Evolutionary conservation across 1,139 yeast genomes (phyloP), one percentile per base, ranked within the genome.

Genomic region (Zhuliangozyma parablackwelliae): DNA sequence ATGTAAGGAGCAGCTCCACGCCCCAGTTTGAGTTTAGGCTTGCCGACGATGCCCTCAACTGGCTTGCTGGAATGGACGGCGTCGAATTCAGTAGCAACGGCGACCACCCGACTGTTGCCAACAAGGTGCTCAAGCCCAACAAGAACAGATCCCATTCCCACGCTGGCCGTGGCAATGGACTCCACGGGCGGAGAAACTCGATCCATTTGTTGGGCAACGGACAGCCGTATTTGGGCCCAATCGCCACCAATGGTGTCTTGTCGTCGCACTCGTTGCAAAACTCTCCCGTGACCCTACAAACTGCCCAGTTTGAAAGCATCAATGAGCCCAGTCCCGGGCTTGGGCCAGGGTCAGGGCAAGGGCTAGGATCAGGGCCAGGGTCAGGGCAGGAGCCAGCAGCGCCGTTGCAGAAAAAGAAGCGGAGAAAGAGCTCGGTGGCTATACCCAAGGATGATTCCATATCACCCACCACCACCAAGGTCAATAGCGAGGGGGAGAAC

Each of bases 21-120:
- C 43, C 48, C 4, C 45, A 44, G 6, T 40, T 39, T 34, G 44
- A 44, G 27, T 44, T 40, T 27, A 36, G 31, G 31, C n/a, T 35
- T 3, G 33, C 29, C 26, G 39, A 33, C 20, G 40, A 35, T 20
- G 10, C 26, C 20, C 16, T 21, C 11, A 10, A n/a, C 16, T 30
- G 25, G 10, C 25, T 34, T 16, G n/a, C n/a, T 26, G 39, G 29
- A 5, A 16, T 23, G 26, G 23, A 21, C 7, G 7, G 7, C 7
- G 23, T 30, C 20, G n/a, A 30, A 16, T 20, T 27, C 32, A 6
- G 32, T 13, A 6, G 7, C 23, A 21, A 21, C 23, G 7, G 7
- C 23, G 7, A 21, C 23, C 23, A 21, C 23, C 6, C 7, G 7
- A 6, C 7, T 6, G 6, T 21, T 6, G 7, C 6, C 7, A 21